These are phyloP conservation scores for Lophiotrema nucula DNA, from an alignment of 495 filamentous ascomycete genomes.

Conservation along the genomic window DNA sequence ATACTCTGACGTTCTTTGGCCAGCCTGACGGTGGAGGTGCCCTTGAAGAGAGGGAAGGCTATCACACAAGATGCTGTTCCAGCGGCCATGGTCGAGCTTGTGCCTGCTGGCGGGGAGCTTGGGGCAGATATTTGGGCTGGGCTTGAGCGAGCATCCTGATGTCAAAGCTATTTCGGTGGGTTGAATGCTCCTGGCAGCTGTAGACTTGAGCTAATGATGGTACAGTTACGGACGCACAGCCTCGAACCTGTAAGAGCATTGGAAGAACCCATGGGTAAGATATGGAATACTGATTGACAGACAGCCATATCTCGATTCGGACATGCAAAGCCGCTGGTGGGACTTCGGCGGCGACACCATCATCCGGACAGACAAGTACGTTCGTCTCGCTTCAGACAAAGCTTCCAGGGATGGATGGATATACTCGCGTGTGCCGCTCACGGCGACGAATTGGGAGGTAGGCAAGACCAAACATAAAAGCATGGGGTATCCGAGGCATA, in stretches of 20 bases:
- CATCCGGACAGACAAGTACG: constrained; percentile 90
- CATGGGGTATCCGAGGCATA: not conserved
- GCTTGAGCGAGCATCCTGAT: constrained; percentile 41
- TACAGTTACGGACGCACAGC: constrained; percentile 74
- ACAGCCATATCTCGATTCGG: constrained; percentile 94
- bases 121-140: constrained; percentile 11
- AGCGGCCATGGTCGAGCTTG: constrained; percentile 31
- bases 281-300: not conserved
- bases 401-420: constrained; percentile 89
- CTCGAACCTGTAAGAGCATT: constrained; percentile 45
- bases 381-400: constrained; percentile 87
- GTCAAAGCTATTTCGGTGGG: constrained; percentile 59
- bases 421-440: constrained; percentile 89
- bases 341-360: constrained; percentile 98
- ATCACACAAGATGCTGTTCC: constrained; percentile 22
- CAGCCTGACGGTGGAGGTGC: not conserved
- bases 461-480: constrained; percentile 21
- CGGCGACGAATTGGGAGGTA: constrained; percentile 98
- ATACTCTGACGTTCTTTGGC: constrained; percentile 18
- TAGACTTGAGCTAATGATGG: no score
- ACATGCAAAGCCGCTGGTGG: constrained; percentile 98
- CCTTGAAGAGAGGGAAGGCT: not conserved
- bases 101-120: constrained; percentile 34
- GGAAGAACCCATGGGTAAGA: not conserved
- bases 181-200: not conserved